Conservation (phyloP, 345 rosid genomes). For the Ceriops zippeliana region DNA sequence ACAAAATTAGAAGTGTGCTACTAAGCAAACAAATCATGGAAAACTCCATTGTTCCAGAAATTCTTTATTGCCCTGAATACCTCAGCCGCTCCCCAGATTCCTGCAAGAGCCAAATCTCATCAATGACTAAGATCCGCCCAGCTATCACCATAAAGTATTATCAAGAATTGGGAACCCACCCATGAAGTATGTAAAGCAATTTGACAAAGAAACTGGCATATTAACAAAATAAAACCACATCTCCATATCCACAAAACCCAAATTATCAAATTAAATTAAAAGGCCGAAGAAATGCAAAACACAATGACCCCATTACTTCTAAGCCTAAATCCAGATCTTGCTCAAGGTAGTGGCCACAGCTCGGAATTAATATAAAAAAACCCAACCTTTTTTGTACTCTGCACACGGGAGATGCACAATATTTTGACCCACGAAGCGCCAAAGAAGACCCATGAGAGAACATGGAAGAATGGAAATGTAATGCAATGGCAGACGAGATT, state of each 20-base stretch:
- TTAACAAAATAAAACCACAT: neutral
- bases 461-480: neutral
- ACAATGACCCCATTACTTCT: neutral
- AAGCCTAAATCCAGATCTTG: conserved; percentile 32
- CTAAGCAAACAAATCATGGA: conserved; percentile 34
- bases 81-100: conserved; percentile 28
- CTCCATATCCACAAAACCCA: conserved; percentile 4
- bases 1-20: conserved; percentile 32
- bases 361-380: neutral
- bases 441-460: neutral
- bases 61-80: conserved; percentile 4
- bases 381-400: neutral
- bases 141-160: neutral
- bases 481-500: neutral
- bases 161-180: neutral
- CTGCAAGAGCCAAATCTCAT: conserved; percentile 26
- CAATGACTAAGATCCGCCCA: neutral
- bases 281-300: neutral
- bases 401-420: neutral
- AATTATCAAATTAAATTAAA: conserved; percentile 1
- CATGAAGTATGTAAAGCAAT: neutral
- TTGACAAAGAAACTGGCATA: neutral
- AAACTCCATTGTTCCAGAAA: conserved; percentile 35
- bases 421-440: neutral
- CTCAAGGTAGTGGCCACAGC: conserved; percentile 1